Percentiles rank a stretch among this genome's conserved stretches.
Evolutionary conservation across 345 rosid species (phyloP).

Genomic region (Bruguiera parviflora): DNA sequence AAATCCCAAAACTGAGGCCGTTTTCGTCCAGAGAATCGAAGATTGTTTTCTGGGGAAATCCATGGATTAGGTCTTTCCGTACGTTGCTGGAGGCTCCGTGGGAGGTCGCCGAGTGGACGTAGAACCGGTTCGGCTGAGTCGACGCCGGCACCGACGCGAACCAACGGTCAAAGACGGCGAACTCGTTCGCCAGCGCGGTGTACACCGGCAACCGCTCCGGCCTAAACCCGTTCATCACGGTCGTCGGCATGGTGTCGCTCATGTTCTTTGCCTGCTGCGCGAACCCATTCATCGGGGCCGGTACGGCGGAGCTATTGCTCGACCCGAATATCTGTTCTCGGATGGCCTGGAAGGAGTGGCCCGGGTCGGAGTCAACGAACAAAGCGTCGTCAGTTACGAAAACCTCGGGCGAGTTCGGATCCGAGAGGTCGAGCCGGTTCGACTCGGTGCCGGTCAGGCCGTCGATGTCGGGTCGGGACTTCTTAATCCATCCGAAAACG

Average conservation of each 20-base stretch:
- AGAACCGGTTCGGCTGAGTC: slow-evolving; percentile 97
- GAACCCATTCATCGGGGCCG: slow-evolving; percentile 84
- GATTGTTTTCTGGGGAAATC: slow-evolving; percentile 90
- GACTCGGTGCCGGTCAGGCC: slow-evolving; percentile 76
- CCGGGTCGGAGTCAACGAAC: slow-evolving; percentile 93
- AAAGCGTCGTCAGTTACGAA: slow-evolving; percentile 73
- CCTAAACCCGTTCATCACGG: slow-evolving; percentile 86
- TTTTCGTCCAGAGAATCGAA: slow-evolving; percentile 89
- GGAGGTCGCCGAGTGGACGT: slow-evolving; percentile 95
- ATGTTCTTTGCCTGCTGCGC: slow-evolving; percentile 79
- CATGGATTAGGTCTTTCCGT: slow-evolving; percentile 71
- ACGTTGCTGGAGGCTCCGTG: slow-evolving; percentile 90
- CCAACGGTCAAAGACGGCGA: slow-evolving; percentile 92
- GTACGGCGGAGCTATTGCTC: slow-evolving; percentile 38
- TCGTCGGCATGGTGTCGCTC: slow-evolving; percentile 50
- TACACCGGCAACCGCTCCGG: slow-evolving; percentile 67
- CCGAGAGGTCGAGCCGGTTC: slow-evolving; percentile 53
- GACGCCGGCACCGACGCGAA: slow-evolving; percentile 98
- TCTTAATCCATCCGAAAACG: slow-evolving; percentile 90
- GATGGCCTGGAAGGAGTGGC: slow-evolving; percentile 96
- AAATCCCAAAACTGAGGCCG: slow-evolving; percentile 76
- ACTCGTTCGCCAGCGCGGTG: slow-evolving; percentile 77
- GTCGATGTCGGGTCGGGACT: slow-evolving; percentile 80
- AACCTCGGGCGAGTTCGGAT: slow-evolving; percentile 49
- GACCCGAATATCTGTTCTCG: slow-evolving; percentile 97